phyloP scores from a whole-genome alignment of 2,329 filamentous ascomycete genomes.

The Paracamarosporium sp. region DNA sequence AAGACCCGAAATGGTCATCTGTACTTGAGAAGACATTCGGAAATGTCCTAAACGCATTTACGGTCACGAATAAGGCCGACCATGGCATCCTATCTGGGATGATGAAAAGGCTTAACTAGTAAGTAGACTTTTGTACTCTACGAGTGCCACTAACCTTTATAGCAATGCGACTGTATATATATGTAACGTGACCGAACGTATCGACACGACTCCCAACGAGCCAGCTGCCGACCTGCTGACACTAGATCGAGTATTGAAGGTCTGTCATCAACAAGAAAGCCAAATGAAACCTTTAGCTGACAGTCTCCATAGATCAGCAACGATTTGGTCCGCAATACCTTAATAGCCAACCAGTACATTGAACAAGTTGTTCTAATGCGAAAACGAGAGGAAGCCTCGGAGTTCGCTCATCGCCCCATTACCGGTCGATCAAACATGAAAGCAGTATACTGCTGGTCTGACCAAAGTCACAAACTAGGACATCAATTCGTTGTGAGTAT shows the following conservation, averaged over 20 bases:
- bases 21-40: conserved; percentile 82
- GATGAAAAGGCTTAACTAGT: conserved; percentile 67
- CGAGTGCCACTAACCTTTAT: conserved; percentile 8
- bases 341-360: conserved; percentile 82
- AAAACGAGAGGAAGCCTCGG: conserved; percentile 69
- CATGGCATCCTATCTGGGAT: conserved; percentile 70
- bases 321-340: conserved; percentile 75
- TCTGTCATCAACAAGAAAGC: conserved; percentile 30
- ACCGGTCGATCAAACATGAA: conserved; percentile 68
- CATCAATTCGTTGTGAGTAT: conserved; percentile 49
- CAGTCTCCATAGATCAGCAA: conserved; percentile 68
- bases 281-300: neutral
- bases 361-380: conserved; percentile 85
- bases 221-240: conserved; percentile 78
- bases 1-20: conserved; percentile 81
- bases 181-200: conserved; percentile 56
- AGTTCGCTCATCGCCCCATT: conserved; percentile 69
- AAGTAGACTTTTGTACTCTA: conserved; percentile 21
- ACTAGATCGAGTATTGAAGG: conserved; percentile 75
- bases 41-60: conserved; percentile 74
- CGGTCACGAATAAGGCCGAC: conserved; percentile 80
- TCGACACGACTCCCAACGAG: conserved; percentile 72
- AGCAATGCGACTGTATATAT: conserved; percentile 69
- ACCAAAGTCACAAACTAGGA: conserved; percentile 68
- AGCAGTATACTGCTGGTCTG: conserved; percentile 73